Base-by-base conservation (phyloP, 1,139 yeast genomes). In the Yamadazyma diospyri region DNA sequence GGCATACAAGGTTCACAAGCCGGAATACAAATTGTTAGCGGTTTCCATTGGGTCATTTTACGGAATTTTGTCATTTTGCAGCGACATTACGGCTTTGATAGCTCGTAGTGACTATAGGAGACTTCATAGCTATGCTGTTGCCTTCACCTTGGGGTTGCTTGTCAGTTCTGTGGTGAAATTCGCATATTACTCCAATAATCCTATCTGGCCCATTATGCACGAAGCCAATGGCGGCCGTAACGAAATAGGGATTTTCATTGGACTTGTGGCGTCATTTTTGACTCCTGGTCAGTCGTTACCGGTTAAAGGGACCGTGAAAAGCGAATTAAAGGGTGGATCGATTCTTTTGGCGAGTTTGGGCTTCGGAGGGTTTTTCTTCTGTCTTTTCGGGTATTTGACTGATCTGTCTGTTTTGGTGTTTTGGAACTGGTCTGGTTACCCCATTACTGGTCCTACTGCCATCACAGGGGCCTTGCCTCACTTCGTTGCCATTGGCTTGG, bases 401-500 rank as follows among this genome's bases (percentile, higher is more conserved):
- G 98, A 92, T 53, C 75, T 96, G 0, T 81, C 94, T 3, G 85
- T 94, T 5, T 69, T 89, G 34, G 81, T 86, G 12, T 68, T 81
- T 32, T 92, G 97, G 97, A 78, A 80, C 10, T 92, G 97, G 97
- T 85, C 82, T 42, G 98, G 98, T 1, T 92, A 71, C 55, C 95
- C 95, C 29, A 66, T 86, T 12, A 64, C 67, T 8, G 97, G 97
- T 0, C 97, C 97, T 9, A 69, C 86, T 21, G 88, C 96, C 9
- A 79, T 89, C 40, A 94, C 96, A 22, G 94, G 94, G 51, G 95
- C 94, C 29, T 72, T 81, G 10, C 51, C 83, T 16, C 78, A 87
- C 22, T 69, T 87, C 40, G 59, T 66, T 5, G 73, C 78, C 4
- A 69, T 84, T 67, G 59, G 73, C 7, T 34, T 70, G 5, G 97